Conservation (phyloP, 768 basidiomycete genomes). For the Ramaria sp. region DNA sequence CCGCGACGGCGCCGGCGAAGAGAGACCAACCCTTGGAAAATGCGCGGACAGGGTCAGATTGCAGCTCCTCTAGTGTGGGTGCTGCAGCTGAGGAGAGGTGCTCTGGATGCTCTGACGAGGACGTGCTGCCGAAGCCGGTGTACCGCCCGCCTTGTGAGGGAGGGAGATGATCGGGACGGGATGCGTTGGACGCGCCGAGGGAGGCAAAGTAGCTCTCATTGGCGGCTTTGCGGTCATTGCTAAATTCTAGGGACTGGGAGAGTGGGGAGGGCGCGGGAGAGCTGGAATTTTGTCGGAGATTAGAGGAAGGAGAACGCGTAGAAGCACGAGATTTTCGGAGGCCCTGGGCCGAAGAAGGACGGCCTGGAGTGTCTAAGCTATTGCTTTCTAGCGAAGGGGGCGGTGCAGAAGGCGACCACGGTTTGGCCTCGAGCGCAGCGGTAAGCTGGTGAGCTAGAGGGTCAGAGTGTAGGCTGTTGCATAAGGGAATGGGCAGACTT, state of each 20-base stretch:
- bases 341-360: conserved; percentile 68
- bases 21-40: conserved; percentile 93
- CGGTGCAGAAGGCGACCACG: conserved; percentile 72
- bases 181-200: conserved; percentile 75
- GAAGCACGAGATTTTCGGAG: conserved; percentile 81
- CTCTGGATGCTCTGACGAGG: conserved; percentile 35
- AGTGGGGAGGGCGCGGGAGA: conserved; percentile 48
- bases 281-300: conserved; percentile 37
- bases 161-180: conserved; percentile 66
- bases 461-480: neutral
- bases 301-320: conserved; percentile 32
- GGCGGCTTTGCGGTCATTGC: conserved; percentile 53
- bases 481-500: conserved; percentile 37
- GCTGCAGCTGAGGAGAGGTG: conserved; percentile 67
- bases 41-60: conserved; percentile 78
- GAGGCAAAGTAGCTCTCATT: conserved; percentile 84
- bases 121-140: conserved; percentile 83
- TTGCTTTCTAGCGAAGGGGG: conserved; percentile 35
- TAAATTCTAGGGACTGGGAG: conserved; percentile 34
- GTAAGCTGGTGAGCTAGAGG: conserved; percentile 50
- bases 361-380: conserved; percentile 34
- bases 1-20: conserved; percentile 76
- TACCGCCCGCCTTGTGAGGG: conserved; percentile 93
- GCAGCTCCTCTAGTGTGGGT: conserved; percentile 71
- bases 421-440: conserved; percentile 57